These are phyloP conservation scores for Diaporthe amygdali DNA, from an alignment of 2,329 filamentous ascomycete genomes.

Conservation along the genomic window DNA sequence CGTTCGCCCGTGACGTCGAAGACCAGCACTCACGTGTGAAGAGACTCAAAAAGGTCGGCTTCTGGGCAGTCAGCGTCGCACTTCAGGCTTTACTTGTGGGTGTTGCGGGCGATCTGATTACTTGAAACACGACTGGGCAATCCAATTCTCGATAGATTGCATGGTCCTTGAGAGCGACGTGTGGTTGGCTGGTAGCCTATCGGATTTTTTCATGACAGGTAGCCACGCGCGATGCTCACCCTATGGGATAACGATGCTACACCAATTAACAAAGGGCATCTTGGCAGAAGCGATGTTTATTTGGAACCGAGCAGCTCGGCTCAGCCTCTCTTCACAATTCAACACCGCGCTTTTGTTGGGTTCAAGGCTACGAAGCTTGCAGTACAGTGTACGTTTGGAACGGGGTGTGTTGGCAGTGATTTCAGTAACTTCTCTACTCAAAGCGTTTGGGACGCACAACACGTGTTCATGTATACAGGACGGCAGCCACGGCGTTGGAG, in stretches of 20 bases:
- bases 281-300: neutral
- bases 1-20: slow-evolving; percentile 89
- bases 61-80: slow-evolving; percentile 93
- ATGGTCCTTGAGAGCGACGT: neutral
- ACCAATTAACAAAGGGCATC: neutral
- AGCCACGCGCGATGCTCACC: neutral
- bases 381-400: neutral
- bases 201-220: neutral
- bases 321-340: neutral
- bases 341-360: neutral
- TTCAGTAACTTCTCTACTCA: slow-evolving; percentile 5
- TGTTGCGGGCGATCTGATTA: slow-evolving; percentile 80
- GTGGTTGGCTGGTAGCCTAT: neutral
- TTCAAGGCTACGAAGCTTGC: neutral
- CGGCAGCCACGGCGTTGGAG: slow-evolving; percentile 9
- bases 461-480: slow-evolving; percentile 4
- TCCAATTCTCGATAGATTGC: neutral
- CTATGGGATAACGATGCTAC: neutral
- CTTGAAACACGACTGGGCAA: neutral
- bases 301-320: neutral
- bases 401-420: neutral
- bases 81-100: slow-evolving; percentile 95
- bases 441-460: neutral
- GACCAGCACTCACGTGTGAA: slow-evolving; percentile 86
- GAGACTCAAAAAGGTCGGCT: slow-evolving; percentile 88